A percentile compares a stretch with the other conserved stretches of the same genome.
phyloP scores from a whole-genome alignment of 805 yeast genomes.

The Wickerhamomyces pijperi region DNA sequence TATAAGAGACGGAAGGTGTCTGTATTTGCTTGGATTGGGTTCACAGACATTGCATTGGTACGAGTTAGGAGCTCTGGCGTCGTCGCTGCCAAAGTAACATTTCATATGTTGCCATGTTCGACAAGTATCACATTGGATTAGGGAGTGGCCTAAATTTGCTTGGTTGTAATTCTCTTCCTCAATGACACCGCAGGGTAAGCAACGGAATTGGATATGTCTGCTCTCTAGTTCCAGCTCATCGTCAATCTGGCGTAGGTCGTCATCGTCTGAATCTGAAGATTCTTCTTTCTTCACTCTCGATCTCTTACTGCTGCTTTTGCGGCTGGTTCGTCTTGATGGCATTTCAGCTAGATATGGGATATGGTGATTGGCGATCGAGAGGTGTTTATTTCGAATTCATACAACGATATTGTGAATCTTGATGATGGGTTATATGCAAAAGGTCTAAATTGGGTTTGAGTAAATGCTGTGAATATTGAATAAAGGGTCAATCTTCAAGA shows the following conservation, averaged over 20 bases:
- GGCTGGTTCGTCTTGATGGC: not conserved
- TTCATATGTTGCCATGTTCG: constrained; percentile 62
- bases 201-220: constrained; percentile 11
- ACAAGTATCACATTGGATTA: constrained; percentile 60
- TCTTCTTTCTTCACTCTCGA: constrained; percentile 14
- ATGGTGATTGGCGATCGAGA: too few species aligned
- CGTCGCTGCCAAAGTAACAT: constrained; percentile 34
- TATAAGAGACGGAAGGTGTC: constrained; percentile 19
- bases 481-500: too few species aligned
- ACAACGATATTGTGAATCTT: too few species aligned
- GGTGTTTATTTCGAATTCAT: too few species aligned
- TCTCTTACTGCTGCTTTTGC: not conserved
- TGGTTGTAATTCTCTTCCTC: constrained; percentile 48
- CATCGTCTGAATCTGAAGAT: constrained; percentile 13
- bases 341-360: too few species aligned
- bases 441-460: too few species aligned
- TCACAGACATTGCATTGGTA: constrained; percentile 49
- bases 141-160: constrained; percentile 38
- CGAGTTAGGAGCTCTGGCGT: constrained; percentile 30
- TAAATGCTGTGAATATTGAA: too few species aligned
- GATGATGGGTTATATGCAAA: too few species aligned
- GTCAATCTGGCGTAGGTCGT: constrained; percentile 25
- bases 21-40: constrained; percentile 22
- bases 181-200: constrained; percentile 52
- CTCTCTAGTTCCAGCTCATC: not conserved